Conservation (phyloP, 2,329 filamentous ascomycete genomes). For the Colletotrichum eleusines region DNA sequence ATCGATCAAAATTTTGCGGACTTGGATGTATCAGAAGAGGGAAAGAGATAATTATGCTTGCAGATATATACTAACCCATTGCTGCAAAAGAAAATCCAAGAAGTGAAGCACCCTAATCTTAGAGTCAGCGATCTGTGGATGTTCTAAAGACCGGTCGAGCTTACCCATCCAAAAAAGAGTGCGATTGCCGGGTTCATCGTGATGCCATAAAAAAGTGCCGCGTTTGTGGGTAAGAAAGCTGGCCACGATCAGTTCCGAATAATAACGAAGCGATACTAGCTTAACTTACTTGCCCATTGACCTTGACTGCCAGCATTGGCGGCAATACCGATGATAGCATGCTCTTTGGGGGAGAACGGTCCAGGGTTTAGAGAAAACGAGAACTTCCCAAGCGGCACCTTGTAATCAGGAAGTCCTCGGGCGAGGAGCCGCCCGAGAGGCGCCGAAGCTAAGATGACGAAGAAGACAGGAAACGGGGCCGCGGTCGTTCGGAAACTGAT, state of each 20-base stretch:
- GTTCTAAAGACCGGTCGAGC: constrained; percentile 62
- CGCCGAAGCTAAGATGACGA: constrained; percentile 70
- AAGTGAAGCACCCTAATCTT: constrained; percentile 19
- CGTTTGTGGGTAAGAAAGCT: constrained; percentile 50
- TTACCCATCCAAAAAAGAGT: constrained; percentile 71
- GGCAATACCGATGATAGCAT: constrained; percentile 67
- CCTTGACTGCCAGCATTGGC: constrained; percentile 49
- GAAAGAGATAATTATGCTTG: no score
- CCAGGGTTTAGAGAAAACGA: constrained; percentile 67
- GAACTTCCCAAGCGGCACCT: constrained; percentile 60
- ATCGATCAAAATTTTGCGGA: constrained; percentile 66
- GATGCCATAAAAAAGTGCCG: constrained; percentile 68
- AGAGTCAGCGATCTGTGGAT: not conserved
- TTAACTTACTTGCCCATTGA: constrained; percentile 34
- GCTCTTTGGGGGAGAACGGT: constrained; percentile 69
- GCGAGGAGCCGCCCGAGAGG: constrained; percentile 67
- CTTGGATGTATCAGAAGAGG: not conserved
- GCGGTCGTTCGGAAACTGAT: constrained; percentile 68
- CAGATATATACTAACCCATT: constrained; percentile 53
- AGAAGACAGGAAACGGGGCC: constrained; percentile 71
- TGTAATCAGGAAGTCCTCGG: constrained; percentile 60
- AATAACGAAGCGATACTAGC: rapidly evolving
- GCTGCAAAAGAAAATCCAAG: constrained; percentile 60
- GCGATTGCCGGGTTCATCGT: constrained; percentile 64
- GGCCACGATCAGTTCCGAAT: not conserved